Conservation (phyloP, 768 basidiomycete species). For the Cyclocybe aegerita region DNA sequence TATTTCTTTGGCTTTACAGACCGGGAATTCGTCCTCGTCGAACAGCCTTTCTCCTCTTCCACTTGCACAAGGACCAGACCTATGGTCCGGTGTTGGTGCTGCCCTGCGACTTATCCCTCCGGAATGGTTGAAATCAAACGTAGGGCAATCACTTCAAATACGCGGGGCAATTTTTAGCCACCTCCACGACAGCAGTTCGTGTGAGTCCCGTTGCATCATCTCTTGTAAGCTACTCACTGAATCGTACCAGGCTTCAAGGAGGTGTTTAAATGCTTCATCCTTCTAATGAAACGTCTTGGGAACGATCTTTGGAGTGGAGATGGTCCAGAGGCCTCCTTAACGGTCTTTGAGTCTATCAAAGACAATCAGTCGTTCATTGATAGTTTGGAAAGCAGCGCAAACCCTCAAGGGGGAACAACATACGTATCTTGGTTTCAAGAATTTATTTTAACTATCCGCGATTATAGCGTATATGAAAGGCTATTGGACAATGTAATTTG, state of each 20-base stretch:
- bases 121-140: conserved; percentile 32
- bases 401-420: conserved; percentile 39
- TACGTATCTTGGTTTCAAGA: conserved; percentile 65
- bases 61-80: conserved; percentile 22
- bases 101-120: conserved; percentile 57
- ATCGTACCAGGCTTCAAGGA: conserved; percentile 51
- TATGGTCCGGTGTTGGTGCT: conserved; percentile 51
- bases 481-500: conserved; percentile 71
- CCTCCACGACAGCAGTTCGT: conserved; percentile 13
- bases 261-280: conserved; percentile 56
- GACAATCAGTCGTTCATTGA: conserved; percentile 63
- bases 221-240: conserved; percentile 43
- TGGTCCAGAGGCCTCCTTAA: conserved; percentile 69
- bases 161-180: conserved; percentile 60
- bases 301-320: conserved; percentile 67
- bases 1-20: conserved; percentile 32
- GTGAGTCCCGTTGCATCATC: conserved; percentile 11
- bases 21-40: conserved; percentile 3
- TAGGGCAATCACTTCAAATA: conserved; percentile 38
- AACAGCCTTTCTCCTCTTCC: conserved; percentile 34
- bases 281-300: conserved; percentile 59
- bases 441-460: conserved; percentile 56
- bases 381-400: conserved; percentile 36
- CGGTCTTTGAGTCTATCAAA: conserved; percentile 81
- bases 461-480: conserved; percentile 51